Conservation (phyloP, 495 filamentous ascomycete genomes). For the Daldinia caldariorum region DNA sequence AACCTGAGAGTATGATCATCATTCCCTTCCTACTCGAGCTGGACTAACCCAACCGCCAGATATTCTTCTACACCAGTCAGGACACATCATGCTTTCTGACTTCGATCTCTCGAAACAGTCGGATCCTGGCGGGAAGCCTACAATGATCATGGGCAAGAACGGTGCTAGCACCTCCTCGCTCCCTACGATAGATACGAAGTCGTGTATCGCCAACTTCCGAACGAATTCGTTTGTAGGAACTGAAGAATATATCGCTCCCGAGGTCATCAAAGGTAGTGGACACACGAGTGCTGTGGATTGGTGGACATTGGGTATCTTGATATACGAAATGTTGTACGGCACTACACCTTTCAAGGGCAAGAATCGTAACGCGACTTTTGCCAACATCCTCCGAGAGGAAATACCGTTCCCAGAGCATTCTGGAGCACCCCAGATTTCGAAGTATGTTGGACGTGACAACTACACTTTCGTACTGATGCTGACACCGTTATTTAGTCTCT, state of each 20-base stretch:
- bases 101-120: slow-evolving; percentile 99
- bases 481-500: slow-evolving; percentile 67
- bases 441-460: slow-evolving; percentile 65
- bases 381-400: slow-evolving; percentile 95
- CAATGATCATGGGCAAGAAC: slow-evolving; percentile 90
- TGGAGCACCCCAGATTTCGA: slow-evolving; percentile 84
- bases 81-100: slow-evolving; percentile 99
- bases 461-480: slow-evolving; percentile 20
- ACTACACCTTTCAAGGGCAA: slow-evolving; percentile 99
- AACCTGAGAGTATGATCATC: slow-evolving; percentile 86
- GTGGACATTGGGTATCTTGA: slow-evolving; percentile 97
- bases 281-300: slow-evolving; percentile 98
- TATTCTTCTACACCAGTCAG: slow-evolving; percentile 96
- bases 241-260: slow-evolving; percentile 97
- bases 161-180: slow-evolving; percentile 83
- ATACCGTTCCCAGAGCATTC: slow-evolving; percentile 92
- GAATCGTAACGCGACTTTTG: slow-evolving; percentile 97
- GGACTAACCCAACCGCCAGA: slow-evolving; percentile 63
- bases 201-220: slow-evolving; percentile 97
- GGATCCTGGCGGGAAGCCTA: slow-evolving; percentile 92
- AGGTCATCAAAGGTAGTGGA: slow-evolving; percentile 98
- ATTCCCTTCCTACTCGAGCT: background rate
- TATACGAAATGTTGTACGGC: slow-evolving; percentile 99
- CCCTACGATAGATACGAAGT: slow-evolving; percentile 97
- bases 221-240: slow-evolving; percentile 99